These are phyloP conservation scores for Mycena floridula DNA, from an alignment of 768 basidiomycete species.

Conservation along the genomic window DNA sequence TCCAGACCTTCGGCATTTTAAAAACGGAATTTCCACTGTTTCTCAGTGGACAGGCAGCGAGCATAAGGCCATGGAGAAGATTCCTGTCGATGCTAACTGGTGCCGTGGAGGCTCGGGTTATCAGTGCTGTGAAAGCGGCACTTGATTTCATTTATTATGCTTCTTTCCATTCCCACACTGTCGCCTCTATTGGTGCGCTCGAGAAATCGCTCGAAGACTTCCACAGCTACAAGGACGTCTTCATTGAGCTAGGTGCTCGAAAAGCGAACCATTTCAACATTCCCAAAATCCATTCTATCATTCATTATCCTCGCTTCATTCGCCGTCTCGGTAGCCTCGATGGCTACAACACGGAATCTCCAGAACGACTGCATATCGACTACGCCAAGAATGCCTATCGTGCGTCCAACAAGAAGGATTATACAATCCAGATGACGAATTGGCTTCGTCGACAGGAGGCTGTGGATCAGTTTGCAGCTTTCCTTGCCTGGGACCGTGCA, in stretches of 20 bases:
- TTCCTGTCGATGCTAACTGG: too few species aligned
- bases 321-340: conserved; percentile 17
- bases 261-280: conserved; percentile 15
- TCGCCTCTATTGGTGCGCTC: neutral
- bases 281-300: conserved; percentile 16
- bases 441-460: conserved; percentile 20
- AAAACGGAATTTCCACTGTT: too few species aligned
- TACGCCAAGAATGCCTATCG: conserved; percentile 14
- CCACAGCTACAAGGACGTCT: conserved; percentile 18
- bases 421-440: conserved; percentile 22
- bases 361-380: conserved; percentile 22
- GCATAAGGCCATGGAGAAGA: too few species aligned
- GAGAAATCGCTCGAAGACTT: conserved; percentile 3
- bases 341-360: conserved; percentile 22
- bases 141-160: too few species aligned
- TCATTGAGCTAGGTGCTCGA: conserved; percentile 12
- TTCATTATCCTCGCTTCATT: conserved; percentile 13
- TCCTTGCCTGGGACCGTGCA: neutral
- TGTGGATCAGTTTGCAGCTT: neutral
- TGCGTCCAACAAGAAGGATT: conserved; percentile 21
- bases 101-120: too few species aligned
- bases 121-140: too few species aligned
- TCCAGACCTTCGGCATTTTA: too few species aligned
- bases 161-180: too few species aligned
- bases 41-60: too few species aligned